Conservation (phyloP, 129 eudicot genomes). For the Chrysanthemum makinoi region DNA sequence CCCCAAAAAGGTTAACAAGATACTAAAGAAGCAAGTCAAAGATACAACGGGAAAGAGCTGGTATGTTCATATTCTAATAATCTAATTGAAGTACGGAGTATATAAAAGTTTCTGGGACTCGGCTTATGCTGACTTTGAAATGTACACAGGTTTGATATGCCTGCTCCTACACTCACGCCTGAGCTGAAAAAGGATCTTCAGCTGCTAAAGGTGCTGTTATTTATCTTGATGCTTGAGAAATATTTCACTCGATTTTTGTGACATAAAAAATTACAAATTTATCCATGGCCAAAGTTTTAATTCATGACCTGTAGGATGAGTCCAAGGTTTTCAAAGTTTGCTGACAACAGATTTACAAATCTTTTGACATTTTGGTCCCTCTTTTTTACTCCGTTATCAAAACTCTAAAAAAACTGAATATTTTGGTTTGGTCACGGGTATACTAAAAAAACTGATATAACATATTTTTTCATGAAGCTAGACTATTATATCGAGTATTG, state of each 20-base stretch:
- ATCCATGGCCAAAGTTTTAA: neutral
- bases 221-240: neutral
- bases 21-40: conserved; percentile 73
- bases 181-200: conserved; percentile 85
- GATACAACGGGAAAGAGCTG: conserved; percentile 81
- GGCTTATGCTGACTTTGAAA: conserved; percentile 19
- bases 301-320: neutral
- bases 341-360: neutral
- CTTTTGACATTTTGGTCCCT: neutral
- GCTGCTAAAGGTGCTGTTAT: conserved; percentile 64
- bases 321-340: neutral
- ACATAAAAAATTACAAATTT: neutral
- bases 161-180: conserved; percentile 83
- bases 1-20: conserved; percentile 69
- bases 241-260: neutral
- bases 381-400: too few relatives aligned
- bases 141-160: conserved; percentile 88
- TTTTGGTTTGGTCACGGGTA: neutral
- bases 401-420: too few relatives aligned
- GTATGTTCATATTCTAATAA: conserved; percentile 37
- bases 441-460: neutral
- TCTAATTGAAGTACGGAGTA: conserved; percentile 3
- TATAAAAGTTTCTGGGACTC: conserved; percentile 9
- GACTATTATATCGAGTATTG: too few relatives aligned
- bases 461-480: too few relatives aligned